Evolutionary conservation across 108 stramenopile genomes (phyloP).

Genomic region (Seminavis robusta): DNA sequence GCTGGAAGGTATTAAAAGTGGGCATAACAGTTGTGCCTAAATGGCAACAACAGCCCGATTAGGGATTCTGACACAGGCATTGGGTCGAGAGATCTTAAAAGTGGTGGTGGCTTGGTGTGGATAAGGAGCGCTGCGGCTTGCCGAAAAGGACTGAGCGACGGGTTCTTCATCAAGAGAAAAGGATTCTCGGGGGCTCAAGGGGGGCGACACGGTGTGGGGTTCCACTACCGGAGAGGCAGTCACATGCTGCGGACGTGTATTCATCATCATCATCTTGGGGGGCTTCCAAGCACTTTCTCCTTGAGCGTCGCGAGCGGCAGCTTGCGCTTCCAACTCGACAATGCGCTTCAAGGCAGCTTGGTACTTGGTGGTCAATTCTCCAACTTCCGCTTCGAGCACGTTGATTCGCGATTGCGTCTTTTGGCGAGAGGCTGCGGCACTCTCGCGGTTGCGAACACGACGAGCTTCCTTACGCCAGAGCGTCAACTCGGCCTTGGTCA

Average conservation of each 20-base stretch:
- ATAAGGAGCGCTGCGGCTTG: not conserved
- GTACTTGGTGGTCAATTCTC: slow-evolving; percentile 38
- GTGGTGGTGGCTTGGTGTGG: slow-evolving; percentile 1
- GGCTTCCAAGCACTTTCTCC: not conserved
- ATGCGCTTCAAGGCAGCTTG: slow-evolving; percentile 50
- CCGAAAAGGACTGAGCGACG: slow-evolving; percentile 9
- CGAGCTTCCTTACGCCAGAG: slow-evolving; percentile 79
- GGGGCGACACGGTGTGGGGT: not conserved
- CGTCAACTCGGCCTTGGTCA: slow-evolving; percentile 62
- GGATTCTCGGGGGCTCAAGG: not conserved
- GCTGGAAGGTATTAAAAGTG: slow-evolving; percentile 42
- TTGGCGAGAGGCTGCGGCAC: slow-evolving; percentile 61
- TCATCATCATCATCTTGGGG: slow-evolving; percentile 20
- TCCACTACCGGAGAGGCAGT: not conserved
- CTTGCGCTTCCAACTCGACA: slow-evolving; percentile 31
- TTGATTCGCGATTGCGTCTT: slow-evolving; percentile 57
- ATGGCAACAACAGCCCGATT: too few relatives aligned
- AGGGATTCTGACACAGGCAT: slow-evolving; percentile 42
- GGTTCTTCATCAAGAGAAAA: slow-evolving; percentile 13
- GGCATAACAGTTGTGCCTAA: not conserved
- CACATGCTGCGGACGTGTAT: not conserved
- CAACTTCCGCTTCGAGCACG: slow-evolving; percentile 62
- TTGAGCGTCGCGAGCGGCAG: not conserved
- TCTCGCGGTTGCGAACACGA: slow-evolving; percentile 71
- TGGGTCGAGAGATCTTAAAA: slow-evolving; percentile 51